Conservation (phyloP, 768 basidiomycete genomes). For the Fistulinella prunicolor region DNA sequence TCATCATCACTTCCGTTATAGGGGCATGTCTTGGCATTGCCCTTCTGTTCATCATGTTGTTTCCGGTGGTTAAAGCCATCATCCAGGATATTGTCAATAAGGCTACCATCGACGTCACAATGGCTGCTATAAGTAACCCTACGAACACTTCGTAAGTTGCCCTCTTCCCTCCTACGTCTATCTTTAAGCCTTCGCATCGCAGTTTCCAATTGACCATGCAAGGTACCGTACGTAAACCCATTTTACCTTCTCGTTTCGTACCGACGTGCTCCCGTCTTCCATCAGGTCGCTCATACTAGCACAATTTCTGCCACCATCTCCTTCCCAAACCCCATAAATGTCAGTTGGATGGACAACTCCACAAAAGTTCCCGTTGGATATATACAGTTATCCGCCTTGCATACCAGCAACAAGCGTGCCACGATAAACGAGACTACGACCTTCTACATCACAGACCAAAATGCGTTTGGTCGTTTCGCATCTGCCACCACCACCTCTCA, state of each 20-base stretch:
- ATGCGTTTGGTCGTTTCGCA: slow-evolving; percentile 61
- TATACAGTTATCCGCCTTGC: slow-evolving; percentile 47
- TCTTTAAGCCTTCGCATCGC: slow-evolving; percentile 5
- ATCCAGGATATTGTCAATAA: slow-evolving; percentile 61
- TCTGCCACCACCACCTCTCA: slow-evolving; percentile 59
- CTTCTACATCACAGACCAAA: slow-evolving; percentile 55
- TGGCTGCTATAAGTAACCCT: slow-evolving; percentile 49
- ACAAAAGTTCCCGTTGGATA: slow-evolving; percentile 52
- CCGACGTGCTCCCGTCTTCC: neutral
- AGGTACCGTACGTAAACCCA: slow-evolving; percentile 44
- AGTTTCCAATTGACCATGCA: slow-evolving; percentile 54
- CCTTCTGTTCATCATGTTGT: slow-evolving; percentile 63
- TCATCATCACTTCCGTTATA: slow-evolving; percentile 59
- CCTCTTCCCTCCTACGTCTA: neutral
- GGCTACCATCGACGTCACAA: slow-evolving; percentile 50
- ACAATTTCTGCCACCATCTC: slow-evolving; percentile 59
- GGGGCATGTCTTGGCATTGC: slow-evolving; percentile 53
- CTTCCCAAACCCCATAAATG: slow-evolving; percentile 55
- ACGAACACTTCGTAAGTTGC: slow-evolving; percentile 52
- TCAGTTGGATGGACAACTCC: slow-evolving; percentile 55
- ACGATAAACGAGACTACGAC: slow-evolving; percentile 56
- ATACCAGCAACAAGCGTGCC: slow-evolving; percentile 54
- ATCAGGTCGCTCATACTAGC: slow-evolving; percentile 63
- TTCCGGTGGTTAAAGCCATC: slow-evolving; percentile 66
- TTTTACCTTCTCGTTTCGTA: neutral